Percentiles rank a stretch among this genome's conserved stretches.
Conservation (phyloP, 495 filamentous ascomycete species). For the Neurospora sp. region DNA sequence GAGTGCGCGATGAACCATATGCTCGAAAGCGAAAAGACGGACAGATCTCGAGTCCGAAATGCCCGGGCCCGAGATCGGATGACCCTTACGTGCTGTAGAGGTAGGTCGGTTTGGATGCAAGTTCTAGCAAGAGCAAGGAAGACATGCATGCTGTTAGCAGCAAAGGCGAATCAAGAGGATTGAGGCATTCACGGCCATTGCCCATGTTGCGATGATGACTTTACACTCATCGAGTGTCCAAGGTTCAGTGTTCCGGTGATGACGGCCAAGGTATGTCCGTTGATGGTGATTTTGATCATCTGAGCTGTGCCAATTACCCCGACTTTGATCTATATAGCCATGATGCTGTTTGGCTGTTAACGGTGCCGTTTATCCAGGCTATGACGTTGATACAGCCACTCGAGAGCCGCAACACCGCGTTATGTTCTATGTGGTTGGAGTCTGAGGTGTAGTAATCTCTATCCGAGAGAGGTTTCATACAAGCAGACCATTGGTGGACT, state of each 20-base stretch:
- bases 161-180: background rate
- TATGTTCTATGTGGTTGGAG: background rate
- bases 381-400: background rate
- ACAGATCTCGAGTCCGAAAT: background rate
- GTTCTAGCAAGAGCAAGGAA: background rate
- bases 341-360: background rate
- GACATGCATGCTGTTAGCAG: background rate
- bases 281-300: background rate
- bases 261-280: background rate
- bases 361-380: background rate
- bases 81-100: background rate
- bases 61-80: background rate
- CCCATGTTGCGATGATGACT: background rate
- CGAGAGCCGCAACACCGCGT: background rate
- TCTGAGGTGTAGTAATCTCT: background rate
- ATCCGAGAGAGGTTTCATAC: background rate
- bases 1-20: background rate
- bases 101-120: background rate
- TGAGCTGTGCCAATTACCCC: background rate
- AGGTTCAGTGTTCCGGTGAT: background rate
- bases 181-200: background rate
- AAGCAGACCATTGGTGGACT: background rate
- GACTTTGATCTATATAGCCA: background rate
- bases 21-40: background rate
- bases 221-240: background rate